Evolutionary conservation across 2,329 filamentous ascomycete species (phyloP).

Genomic region (Aspergillus sclerotialis): DNA sequence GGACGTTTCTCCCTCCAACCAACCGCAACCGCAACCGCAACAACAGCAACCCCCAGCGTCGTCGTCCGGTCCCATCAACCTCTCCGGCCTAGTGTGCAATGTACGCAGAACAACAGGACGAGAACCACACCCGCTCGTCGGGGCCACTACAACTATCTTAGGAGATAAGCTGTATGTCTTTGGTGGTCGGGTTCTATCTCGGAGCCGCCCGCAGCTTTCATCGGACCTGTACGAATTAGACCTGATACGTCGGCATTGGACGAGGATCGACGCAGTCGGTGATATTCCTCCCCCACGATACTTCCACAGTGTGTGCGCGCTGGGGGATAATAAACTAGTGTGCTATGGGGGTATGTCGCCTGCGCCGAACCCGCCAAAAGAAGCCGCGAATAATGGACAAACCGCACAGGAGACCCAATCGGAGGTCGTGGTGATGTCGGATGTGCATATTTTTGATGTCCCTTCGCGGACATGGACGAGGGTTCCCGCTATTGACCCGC

Average conservation of each 20-base stretch:
- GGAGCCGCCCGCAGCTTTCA: slow-evolving; percentile 76
- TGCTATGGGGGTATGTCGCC: slow-evolving; percentile 99
- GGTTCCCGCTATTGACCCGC: slow-evolving; percentile 70
- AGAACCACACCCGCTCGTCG: slow-evolving; percentile 85
- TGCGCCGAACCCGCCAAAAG: slow-evolving; percentile 44
- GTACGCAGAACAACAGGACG: slow-evolving; percentile 77
- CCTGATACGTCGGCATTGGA: slow-evolving; percentile 86
- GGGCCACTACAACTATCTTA: slow-evolving; percentile 88
- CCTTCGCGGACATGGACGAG: slow-evolving; percentile 76
- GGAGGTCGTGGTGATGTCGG: slow-evolving; percentile 94
- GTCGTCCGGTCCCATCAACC: slow-evolving; percentile 46
- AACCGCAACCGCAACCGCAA: too few relatives aligned
- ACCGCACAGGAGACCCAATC: slow-evolving; percentile 58
- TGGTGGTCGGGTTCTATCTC: slow-evolving; percentile 79
- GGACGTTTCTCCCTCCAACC: slow-evolving; percentile 23
- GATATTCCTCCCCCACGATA: slow-evolving; percentile 88
- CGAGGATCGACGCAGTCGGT: slow-evolving; percentile 73
- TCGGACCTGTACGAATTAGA: slow-evolving; percentile 91
- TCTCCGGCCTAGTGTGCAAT: slow-evolving; percentile 63
- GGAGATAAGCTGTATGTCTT: slow-evolving; percentile 97
- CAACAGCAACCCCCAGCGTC: slow-evolving; percentile 19
- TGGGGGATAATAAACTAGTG: slow-evolving; percentile 93
- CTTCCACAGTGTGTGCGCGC: slow-evolving; percentile 90
- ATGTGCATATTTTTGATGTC: slow-evolving; percentile 93
- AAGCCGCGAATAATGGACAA: slow-evolving; percentile 34